These are phyloP conservation scores for Bruguiera hainesii DNA, from an alignment of 441 rosid genomes.

Conservation along the genomic window DNA sequence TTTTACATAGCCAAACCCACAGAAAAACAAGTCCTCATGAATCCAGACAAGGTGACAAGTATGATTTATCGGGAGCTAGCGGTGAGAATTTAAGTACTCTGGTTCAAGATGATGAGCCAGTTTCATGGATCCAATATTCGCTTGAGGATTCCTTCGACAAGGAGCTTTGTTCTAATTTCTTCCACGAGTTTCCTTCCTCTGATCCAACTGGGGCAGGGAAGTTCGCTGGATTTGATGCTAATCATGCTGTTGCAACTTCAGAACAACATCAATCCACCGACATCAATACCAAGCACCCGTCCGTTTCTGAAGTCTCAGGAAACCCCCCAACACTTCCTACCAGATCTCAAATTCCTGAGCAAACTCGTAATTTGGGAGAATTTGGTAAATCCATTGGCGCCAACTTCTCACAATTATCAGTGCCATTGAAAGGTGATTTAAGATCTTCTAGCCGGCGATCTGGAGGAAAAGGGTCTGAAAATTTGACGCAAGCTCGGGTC, in stretches of 20 bases:
- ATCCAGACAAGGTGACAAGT: conserved; percentile 18
- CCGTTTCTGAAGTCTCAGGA: conserved; percentile 23
- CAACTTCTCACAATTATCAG: conserved; percentile 22
- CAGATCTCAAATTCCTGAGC: conserved; percentile 38
- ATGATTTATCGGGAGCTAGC: conserved; percentile 22
- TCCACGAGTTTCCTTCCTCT: conserved; percentile 32
- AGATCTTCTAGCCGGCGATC: conserved; percentile 14
- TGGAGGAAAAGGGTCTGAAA: conserved; percentile 17
- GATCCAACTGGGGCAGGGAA: conserved; percentile 25
- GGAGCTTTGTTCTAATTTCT: conserved; percentile 50
- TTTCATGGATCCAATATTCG: conserved; percentile 59
- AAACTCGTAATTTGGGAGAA: conserved; percentile 15
- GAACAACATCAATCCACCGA: conserved; percentile 5
- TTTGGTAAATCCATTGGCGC: conserved; percentile 22
- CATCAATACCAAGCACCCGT: conserved; percentile 17
- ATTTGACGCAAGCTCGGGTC: conserved; percentile 22
- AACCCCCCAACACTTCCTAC: conserved; percentile 48
- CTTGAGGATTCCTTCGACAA: conserved; percentile 54
- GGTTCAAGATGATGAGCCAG: conserved; percentile 53
- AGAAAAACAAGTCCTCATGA: conserved; percentile 34
- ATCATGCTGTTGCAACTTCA: conserved; percentile 15
- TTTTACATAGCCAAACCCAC: conserved; percentile 52
- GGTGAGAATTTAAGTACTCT: conserved; percentile 32
- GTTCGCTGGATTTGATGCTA: conserved; percentile 17
- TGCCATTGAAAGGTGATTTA: conserved; percentile 15